Evolutionary conservation across 1,284 basidiomycete species (phyloP).

Genomic region (Bjerkandera adusta): DNA sequence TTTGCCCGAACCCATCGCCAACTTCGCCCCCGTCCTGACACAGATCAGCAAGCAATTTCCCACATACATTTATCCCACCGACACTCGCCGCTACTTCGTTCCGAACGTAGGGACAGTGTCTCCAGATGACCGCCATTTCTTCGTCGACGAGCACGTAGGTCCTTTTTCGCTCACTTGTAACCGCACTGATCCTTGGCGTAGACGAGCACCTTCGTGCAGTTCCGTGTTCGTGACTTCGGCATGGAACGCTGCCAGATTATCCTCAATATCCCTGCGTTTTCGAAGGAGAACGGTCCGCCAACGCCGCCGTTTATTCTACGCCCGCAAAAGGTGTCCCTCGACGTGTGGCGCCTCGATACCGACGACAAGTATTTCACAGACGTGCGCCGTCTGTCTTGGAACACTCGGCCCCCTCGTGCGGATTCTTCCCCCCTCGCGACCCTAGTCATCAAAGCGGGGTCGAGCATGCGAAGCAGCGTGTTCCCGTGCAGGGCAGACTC

Average conservation of each 20-base stretch:
- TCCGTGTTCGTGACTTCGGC: conserved; percentile 26
- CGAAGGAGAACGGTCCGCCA: neutral
- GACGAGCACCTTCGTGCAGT: conserved; percentile 24
- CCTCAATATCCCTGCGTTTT: conserved; percentile 19
- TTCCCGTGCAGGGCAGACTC: neutral
- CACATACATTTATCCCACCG: neutral
- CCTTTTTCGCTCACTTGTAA: neutral
- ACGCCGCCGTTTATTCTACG: neutral
- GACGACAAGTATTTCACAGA: conserved; percentile 1
- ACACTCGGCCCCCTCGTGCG: neutral
- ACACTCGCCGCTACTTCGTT: neutral
- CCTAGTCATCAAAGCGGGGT: neutral
- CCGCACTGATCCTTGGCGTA: conserved; percentile 1
- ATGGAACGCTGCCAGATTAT: conserved; percentile 28
- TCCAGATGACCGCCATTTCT: neutral
- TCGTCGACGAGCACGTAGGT: neutral
- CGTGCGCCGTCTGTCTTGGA: neutral
- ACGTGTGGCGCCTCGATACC: neutral
- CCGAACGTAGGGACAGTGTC: neutral
- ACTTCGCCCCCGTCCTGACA: neutral
- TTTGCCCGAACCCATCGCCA: neutral
- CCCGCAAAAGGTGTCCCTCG: too few species aligned
- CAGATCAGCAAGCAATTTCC: neutral
- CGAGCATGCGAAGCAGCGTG: neutral
- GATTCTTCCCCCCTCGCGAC: neutral